Evolutionary conservation across 2,329 filamentous ascomycete species (phyloP), one percentile per base, ranked within the genome.

Genomic region (Gliomastix tumulicola): DNA sequence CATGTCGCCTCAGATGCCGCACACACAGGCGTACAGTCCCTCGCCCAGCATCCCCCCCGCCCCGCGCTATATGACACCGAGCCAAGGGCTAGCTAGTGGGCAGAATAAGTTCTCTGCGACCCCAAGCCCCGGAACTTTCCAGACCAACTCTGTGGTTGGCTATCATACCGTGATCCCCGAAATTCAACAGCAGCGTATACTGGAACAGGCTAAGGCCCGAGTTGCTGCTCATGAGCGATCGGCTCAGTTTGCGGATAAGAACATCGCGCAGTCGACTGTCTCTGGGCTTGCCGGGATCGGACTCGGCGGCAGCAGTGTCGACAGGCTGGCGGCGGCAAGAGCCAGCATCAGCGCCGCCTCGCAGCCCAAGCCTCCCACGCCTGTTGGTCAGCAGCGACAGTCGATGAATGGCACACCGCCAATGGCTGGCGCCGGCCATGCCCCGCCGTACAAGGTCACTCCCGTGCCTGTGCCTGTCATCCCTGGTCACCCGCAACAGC

Each of bases 151-250:
- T 25, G 51, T 64, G 5, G 61, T 65, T 4, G 68, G 68, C 21
- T 71, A 69, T 39, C 65, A 68, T 32, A 69, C 65, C 6, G 65
- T 70, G 32, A 69, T 70, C 48, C 61, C 64, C 25, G 66, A 70
- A 44, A 61, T 62, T 13, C 66, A 71, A 40, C 68, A 72, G 46
- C 65, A 68, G 47, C 64, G 68, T 37, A 63, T 70, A 32, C 55
- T 70, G 49, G 68, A 74, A 36, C 69, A 73, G 49, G 67, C 69
- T 7, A 66, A 68, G 37, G 68, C 66, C 4, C 55, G 68, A 19
- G 62, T 65, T 12, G 65, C 65, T 13, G 65, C 66, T 1, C 64
- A 67, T 35, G 63, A 67, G 42, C 56, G 62, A 20, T 59, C 59
- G 17, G 53, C 54, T 40, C 59, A 61, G 39, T 63, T 65, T 38